These are phyloP conservation scores for Brassica balearica DNA, from an alignment of 441 rosid species.

Conservation along the genomic window DNA sequence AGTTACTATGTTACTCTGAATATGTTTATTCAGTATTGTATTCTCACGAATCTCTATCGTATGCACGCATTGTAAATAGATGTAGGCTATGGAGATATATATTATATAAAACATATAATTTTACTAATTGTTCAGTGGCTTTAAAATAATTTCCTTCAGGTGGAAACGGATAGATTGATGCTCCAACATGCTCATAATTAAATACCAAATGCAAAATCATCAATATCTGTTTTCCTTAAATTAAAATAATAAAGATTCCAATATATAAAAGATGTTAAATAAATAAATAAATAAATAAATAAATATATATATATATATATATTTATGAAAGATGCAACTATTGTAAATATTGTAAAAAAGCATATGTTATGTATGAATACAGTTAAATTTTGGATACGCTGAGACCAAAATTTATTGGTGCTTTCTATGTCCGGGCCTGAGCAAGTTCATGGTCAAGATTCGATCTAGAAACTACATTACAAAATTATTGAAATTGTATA, in stretches of 20 bases:
- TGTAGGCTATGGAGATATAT: slow-evolving; percentile 16
- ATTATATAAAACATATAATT: background rate
- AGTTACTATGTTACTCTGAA: slow-evolving; percentile 24
- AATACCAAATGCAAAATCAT: slow-evolving; percentile 9
- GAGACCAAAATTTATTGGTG: slow-evolving; percentile 8
- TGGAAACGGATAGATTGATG: slow-evolving; percentile 14
- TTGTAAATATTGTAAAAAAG: background rate
- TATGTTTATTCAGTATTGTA: slow-evolving; percentile 31
- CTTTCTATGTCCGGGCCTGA: background rate
- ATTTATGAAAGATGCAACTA: background rate
- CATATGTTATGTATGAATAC: background rate
- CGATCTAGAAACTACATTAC: background rate
- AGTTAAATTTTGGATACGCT: background rate
- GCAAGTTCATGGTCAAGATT: slow-evolving; percentile 4
- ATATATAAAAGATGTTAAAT: slow-evolving; percentile 10
- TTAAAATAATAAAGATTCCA: slow-evolving; percentile 15
- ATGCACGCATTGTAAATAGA: slow-evolving; percentile 28
- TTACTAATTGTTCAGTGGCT: background rate
- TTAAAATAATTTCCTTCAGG: slow-evolving; percentile 4
- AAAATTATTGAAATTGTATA: background rate
- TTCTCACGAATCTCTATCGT: slow-evolving; percentile 38
- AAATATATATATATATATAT: no score
- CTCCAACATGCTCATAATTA: slow-evolving; percentile 16
- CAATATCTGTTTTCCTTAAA: background rate
- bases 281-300: no score